Percentiles rank a stretch among this genome's conserved stretches.
phyloP scores from a whole-genome alignment of 1,139 yeast species.

The Protomyces pachydermus region DNA sequence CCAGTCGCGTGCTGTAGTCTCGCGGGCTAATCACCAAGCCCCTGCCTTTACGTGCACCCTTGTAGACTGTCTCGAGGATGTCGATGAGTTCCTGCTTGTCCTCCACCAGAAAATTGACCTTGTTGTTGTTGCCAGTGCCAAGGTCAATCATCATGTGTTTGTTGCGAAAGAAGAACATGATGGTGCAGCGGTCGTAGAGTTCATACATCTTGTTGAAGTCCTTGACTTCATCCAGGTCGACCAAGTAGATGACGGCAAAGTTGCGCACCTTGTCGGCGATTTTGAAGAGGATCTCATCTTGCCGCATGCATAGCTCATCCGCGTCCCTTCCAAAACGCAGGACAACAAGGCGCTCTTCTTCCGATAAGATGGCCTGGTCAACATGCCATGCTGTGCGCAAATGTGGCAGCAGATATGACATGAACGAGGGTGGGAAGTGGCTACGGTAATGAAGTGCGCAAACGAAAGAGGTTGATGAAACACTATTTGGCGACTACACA shows the following conservation, averaged over 20 bases:
- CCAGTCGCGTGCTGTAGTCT: constrained; percentile 40
- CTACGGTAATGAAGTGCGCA: not conserved
- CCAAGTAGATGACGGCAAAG: constrained; percentile 74
- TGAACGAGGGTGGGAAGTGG: not conserved
- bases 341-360: constrained; percentile 81
- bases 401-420: constrained; percentile 62
- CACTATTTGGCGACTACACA: no score
- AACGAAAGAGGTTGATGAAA: no score
- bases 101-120: constrained; percentile 70
- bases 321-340: constrained; percentile 78
- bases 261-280: constrained; percentile 79
- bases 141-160: constrained; percentile 91
- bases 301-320: constrained; percentile 74
- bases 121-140: constrained; percentile 96
- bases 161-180: constrained; percentile 37
- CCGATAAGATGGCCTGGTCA: constrained; percentile 85
- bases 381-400: constrained; percentile 90
- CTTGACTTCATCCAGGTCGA: constrained; percentile 83
- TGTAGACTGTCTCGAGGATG: constrained; percentile 77
- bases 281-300: constrained; percentile 79
- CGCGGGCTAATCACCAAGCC: constrained; percentile 85
- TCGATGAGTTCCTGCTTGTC: constrained; percentile 89
- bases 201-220: constrained; percentile 59
- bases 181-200: constrained; percentile 1
- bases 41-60: constrained; percentile 90